Base-by-base conservation (phyloP, 257 asterid species). In the Fraxinus excelsior region DNA sequence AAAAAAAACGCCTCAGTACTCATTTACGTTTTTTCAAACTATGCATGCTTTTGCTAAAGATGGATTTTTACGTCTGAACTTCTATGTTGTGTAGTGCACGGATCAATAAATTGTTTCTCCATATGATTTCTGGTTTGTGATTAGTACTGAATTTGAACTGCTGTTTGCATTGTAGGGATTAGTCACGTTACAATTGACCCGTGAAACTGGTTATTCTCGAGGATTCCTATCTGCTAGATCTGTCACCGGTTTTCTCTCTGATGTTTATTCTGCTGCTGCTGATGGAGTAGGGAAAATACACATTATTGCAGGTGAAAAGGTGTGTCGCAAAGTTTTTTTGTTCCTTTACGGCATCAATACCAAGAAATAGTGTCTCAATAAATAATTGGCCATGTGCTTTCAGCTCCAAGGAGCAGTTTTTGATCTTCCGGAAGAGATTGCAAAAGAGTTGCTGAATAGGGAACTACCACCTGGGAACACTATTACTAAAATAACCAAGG, bases 351-450 rank as follows among this genome's bases (percentile, higher is more conserved):
- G 51, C 12, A 62, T 73, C 29, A 6, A 12, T 74, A 14, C 23
- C 21, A 40, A 49, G 31, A n/a, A 72, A 64, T 79, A 4, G 67
- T 23, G 42, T 69, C 34, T 73, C 79, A 71, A 60, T 72, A 74
- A 56, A 60, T 60, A 60, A 21, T 26, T 71, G 25, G 70, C 38
- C 7, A 5, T 58, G 51, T 66, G 78, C 64, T 69, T 11, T 80
- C 87, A 94, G 98, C 85, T 92, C 77, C 93, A 90, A 46, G 98
- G 97, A 78, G 97, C 98, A 67, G 93, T 94, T 73, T 94, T 94
- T 85, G 98, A 94, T 86, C 96, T 94, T 67, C 98, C 97, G 0
- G 98, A 92, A 85, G 98, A 94, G 85, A 86, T 92, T 77, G 98
- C 97, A 28, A 90, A 85, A 83, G 96, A 90, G 80, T 88, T 94